Percentiles rank a stretch among this genome's conserved stretches.
Conservation (phyloP, 1,284 basidiomycete genomes). For the Apiotrichum akiyoshidainum region DNA sequence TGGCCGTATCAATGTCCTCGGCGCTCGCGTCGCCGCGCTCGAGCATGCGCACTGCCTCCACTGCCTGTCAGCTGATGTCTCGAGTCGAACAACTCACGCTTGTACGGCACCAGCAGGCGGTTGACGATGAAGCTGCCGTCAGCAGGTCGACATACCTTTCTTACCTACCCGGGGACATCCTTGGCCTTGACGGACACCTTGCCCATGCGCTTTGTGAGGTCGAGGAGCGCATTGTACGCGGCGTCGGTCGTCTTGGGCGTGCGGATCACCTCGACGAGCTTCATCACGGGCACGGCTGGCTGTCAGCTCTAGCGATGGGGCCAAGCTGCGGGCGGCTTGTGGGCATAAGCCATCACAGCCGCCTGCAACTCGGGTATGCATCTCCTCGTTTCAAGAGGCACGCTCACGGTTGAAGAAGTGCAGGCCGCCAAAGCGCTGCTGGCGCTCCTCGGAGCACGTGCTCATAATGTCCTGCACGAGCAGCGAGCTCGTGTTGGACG, state of each 20-base stretch:
- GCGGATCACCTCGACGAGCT: slow-evolving; percentile 57
- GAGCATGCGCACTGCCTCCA: slow-evolving; percentile 58
- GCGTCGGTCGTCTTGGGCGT: slow-evolving; percentile 54
- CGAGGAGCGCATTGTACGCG: slow-evolving; percentile 52
- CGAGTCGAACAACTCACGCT: slow-evolving; percentile 38
- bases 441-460: slow-evolving; percentile 38
- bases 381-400: no score
- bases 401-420: slow-evolving; percentile 57
- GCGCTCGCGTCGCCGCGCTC: slow-evolving; percentile 58
- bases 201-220: slow-evolving; percentile 55
- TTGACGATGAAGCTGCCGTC: slow-evolving; percentile 56
- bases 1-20: slow-evolving; percentile 58
- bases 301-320: no score
- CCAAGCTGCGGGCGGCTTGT: no score
- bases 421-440: slow-evolving; percentile 54
- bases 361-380: no score
- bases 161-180: slow-evolving; percentile 53
- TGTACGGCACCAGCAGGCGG: slow-evolving; percentile 56
- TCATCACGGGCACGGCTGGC: slow-evolving; percentile 54
- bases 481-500: slow-evolving; percentile 58
- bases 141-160: slow-evolving; percentile 42
- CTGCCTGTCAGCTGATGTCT: slow-evolving; percentile 19
- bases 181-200: slow-evolving; percentile 57
- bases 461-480: slow-evolving; percentile 56
- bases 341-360: no score